Percentiles rank a stretch among this genome's conserved stretches.
Conservation (phyloP, 2,329 filamentous ascomycete genomes). For the Neoarthrinium moseri region DNA sequence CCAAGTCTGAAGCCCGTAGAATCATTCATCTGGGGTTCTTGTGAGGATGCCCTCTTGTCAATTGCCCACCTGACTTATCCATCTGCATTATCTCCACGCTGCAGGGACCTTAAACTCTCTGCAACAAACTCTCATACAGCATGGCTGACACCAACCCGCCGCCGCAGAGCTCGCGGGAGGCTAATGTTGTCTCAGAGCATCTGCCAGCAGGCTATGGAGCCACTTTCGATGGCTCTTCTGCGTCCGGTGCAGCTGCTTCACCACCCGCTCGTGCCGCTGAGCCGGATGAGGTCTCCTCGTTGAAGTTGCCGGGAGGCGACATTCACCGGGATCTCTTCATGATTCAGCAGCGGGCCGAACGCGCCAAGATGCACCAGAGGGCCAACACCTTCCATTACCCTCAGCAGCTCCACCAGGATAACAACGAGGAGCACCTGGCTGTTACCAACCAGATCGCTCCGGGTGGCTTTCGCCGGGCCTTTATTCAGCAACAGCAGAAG, state of each 20-base stretch:
- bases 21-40: too few relatives aligned
- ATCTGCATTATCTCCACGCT: too few relatives aligned
- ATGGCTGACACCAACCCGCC: conserved; percentile 9
- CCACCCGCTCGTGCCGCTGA: conserved; percentile 19
- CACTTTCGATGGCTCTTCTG: conserved; percentile 33
- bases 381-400: conserved; percentile 67
- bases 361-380: conserved; percentile 49
- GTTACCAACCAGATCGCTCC: conserved; percentile 34
- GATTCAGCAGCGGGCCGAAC: conserved; percentile 59
- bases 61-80: too few relatives aligned
- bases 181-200: conserved; percentile 37
- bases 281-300: conserved; percentile 56
- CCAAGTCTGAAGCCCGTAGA: too few relatives aligned
- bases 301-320: conserved; percentile 72
- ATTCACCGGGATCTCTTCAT: conserved; percentile 78
- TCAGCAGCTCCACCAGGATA: conserved; percentile 42
- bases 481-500: conserved; percentile 34
- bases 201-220: conserved; percentile 40
- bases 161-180: conserved; percentile 19
- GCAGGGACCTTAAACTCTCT: too few relatives aligned
- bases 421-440: conserved; percentile 24
- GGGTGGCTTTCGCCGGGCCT: conserved; percentile 50
- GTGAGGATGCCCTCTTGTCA: too few relatives aligned
- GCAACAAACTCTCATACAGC: too few relatives aligned
- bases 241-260: conserved; percentile 14